Conservation (phyloP, 805 yeast genomes). For the Pichia nanzhaoensis region DNA sequence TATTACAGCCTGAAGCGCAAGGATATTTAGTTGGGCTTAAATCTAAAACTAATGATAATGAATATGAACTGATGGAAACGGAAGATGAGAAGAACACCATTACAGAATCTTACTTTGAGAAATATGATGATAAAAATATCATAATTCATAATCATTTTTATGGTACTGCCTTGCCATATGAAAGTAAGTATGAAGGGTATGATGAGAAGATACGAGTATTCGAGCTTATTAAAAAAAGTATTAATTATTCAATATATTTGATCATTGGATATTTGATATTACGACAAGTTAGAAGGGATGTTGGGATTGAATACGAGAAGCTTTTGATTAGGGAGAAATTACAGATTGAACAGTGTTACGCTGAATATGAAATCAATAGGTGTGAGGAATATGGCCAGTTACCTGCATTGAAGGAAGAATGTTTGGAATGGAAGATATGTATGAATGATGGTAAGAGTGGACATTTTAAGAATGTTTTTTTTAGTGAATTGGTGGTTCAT, state of each 20-base stretch:
- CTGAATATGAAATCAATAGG: conserved; percentile 45
- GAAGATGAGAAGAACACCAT: background rate
- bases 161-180: conserved; percentile 1
- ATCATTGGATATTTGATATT: conserved; percentile 7
- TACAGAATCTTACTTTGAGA: background rate
- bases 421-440: conserved; percentile 59
- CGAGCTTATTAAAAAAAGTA: background rate
- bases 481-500: conserved; percentile 54
- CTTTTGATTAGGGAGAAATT: conserved; percentile 39
- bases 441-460: conserved; percentile 45
- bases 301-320: conserved; percentile 42
- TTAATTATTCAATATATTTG: conserved; percentile 10
- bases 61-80: background rate
- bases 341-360: conserved; percentile 49
- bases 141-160: conserved; percentile 15
- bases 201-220: background rate
- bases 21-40: conserved; percentile 9
- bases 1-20: conserved; percentile 12
- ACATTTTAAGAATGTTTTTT: conserved; percentile 40
- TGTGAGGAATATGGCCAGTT: conserved; percentile 51
- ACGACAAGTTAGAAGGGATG: conserved; percentile 46
- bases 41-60: too few relatives aligned
- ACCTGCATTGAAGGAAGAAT: conserved; percentile 52
- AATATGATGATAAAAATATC: conserved; percentile 1
- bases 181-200: background rate